Conservation (phyloP, 164 flowering plant genomes). For the Tetrastigma voinierianum region DNA sequence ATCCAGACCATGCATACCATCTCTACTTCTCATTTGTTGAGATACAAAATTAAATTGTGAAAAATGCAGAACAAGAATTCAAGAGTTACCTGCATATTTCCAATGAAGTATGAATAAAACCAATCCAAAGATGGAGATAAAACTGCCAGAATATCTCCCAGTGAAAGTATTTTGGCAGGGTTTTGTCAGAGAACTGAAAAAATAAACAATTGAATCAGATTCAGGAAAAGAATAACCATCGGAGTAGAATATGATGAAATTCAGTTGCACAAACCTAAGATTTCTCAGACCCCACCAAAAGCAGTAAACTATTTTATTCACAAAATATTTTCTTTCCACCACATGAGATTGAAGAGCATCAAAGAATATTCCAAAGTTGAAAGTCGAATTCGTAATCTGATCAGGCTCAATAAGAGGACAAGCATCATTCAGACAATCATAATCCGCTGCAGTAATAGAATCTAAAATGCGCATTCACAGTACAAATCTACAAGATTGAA, state of each 20-base stretch:
- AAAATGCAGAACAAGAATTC: not conserved
- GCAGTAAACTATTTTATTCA: slow-evolving; percentile 71
- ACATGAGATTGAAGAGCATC: slow-evolving; percentile 64
- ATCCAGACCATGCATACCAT: too few species aligned
- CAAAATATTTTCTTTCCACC: slow-evolving; percentile 56
- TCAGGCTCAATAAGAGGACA: slow-evolving; percentile 41
- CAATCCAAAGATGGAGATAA: slow-evolving; percentile 38
- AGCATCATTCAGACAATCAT: slow-evolving; percentile 16
- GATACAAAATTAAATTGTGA: not conserved
- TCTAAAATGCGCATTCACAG: slow-evolving; percentile 31
- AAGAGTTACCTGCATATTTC: slow-evolving; percentile 45
- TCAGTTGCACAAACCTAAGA: slow-evolving; percentile 54
- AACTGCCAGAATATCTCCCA: slow-evolving; percentile 32
- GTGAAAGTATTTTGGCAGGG: slow-evolving; percentile 38
- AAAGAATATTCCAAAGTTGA: slow-evolving; percentile 80
- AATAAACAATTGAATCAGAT: slow-evolving; percentile 2
- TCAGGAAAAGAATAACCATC: not conserved
- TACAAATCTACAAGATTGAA: slow-evolving; percentile 23
- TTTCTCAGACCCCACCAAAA: slow-evolving; percentile 98
- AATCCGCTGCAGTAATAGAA: not conserved
- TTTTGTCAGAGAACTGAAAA: slow-evolving; percentile 64
- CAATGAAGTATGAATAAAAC: slow-evolving; percentile 41
- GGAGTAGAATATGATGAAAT: not conserved
- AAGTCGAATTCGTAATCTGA: slow-evolving; percentile 20
- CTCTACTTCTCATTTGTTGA: too few species aligned